A percentile compares a stretch with the other conserved stretches of the same genome.
These are phyloP conservation scores for Sugiyamaella grinbergsii DNA, from an alignment of 1,139 yeast genomes.

Conservation along the genomic window DNA sequence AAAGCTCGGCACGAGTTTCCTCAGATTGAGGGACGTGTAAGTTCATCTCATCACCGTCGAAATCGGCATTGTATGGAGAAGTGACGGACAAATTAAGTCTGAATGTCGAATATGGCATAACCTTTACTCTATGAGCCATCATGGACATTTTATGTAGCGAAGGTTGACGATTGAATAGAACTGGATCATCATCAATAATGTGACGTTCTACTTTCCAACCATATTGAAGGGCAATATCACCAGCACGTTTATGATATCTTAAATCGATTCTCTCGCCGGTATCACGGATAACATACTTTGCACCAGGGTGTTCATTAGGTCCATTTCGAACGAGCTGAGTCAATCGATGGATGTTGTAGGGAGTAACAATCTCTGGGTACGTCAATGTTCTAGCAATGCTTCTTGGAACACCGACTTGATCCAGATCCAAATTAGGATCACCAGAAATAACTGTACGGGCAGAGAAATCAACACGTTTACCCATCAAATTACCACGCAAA, in stretches of 20 bases:
- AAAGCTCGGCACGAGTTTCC: constrained; percentile 94
- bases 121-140: constrained; percentile 99
- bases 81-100: constrained; percentile 95
- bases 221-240: constrained; percentile 94
- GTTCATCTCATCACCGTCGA: constrained; percentile 99
- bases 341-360: constrained; percentile 89
- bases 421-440: constrained; percentile 96
- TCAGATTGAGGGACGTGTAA: constrained; percentile 99
- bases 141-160: constrained; percentile 98
- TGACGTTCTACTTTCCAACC: constrained; percentile 99
- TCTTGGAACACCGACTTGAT: constrained; percentile 98
- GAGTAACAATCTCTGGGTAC: constrained; percentile 97
- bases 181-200: constrained; percentile 96
- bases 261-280: constrained; percentile 98
- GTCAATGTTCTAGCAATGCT: constrained; percentile 94
- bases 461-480: constrained; percentile 98
- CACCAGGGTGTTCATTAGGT: constrained; percentile 99
- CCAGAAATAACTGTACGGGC: constrained; percentile 99
- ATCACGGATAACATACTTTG: constrained; percentile 95
- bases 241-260: constrained; percentile 96
- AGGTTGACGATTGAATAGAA: constrained; percentile 97
- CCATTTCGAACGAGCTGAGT: constrained; percentile 96
- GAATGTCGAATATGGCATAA: constrained; percentile 98
- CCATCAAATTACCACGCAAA: constrained; percentile 97
- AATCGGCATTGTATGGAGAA: constrained; percentile 99